Conservation (phyloP, 2,329 filamentous ascomycete species). For the Periconia sp. region DNA sequence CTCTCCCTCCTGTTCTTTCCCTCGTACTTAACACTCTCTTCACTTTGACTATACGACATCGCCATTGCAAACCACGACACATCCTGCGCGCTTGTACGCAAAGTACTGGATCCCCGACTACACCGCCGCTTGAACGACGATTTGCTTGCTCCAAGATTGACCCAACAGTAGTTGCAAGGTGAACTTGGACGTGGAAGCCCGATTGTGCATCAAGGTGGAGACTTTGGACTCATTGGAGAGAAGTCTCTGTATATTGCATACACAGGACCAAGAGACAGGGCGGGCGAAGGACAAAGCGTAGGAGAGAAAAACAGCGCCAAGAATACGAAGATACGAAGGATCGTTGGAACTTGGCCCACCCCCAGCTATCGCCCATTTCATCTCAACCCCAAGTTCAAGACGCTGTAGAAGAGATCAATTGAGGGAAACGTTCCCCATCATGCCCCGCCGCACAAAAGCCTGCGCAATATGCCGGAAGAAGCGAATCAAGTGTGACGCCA, state of each 20-base stretch:
- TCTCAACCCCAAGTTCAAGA: not conserved
- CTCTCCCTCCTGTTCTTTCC: not conserved
- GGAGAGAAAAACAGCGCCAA: not conserved
- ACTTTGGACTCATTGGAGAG: not conserved
- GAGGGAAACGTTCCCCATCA: not conserved
- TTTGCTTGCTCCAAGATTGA: not conserved
- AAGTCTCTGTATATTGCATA: not conserved
- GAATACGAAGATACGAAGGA: not conserved
- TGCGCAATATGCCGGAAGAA: conserved; percentile 23
- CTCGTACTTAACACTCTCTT: not conserved
- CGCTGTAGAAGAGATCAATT: not conserved
- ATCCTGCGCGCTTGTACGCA: too few species aligned
- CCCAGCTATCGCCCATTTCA: not conserved
- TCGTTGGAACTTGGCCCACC: not conserved
- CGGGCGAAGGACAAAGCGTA: not conserved
- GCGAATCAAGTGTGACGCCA: conserved; percentile 29
- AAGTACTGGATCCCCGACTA: too few species aligned
- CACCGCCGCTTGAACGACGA: too few species aligned
- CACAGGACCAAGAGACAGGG: not conserved
- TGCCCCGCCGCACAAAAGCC: conserved; percentile 20
- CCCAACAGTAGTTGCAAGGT: not conserved
- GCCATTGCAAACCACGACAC: not conserved
- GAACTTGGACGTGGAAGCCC: not conserved
- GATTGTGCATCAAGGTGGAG: not conserved
- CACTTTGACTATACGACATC: not conserved